Evolutionary conservation across 163 green algal genomes (phyloP).

Genomic region (Scenedesmus sp.): DNA sequence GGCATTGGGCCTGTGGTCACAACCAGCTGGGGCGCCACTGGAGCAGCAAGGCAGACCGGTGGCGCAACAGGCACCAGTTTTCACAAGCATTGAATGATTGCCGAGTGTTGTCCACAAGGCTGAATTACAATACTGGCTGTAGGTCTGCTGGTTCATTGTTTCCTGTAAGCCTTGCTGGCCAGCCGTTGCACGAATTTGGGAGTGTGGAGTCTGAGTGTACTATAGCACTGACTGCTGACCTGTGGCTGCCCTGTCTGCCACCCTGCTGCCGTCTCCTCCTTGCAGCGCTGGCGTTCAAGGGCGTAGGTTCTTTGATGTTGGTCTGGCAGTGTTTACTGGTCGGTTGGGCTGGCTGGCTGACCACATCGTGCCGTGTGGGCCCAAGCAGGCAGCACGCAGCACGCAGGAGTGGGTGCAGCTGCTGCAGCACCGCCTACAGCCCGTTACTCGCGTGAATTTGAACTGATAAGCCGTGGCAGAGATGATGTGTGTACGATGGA

Average conservation of each 20-base stretch:
- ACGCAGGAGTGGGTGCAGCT: slow-evolving; percentile 60
- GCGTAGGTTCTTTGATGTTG: slow-evolving; percentile 86
- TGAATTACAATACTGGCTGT: no score
- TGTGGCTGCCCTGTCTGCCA: neutral
- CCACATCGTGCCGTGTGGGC: slow-evolving; percentile 68
- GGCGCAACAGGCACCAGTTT: no score
- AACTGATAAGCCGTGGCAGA: neutral
- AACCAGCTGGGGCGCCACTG: neutral
- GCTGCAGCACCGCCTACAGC: slow-evolving; percentile 58
- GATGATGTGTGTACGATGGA: neutral
- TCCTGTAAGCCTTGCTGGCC: no score
- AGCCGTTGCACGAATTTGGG: no score
- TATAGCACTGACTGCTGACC: neutral
- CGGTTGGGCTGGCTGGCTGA: slow-evolving; percentile 67
- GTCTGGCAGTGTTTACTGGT: slow-evolving; percentile 76
- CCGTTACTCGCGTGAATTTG: slow-evolving; percentile 12
- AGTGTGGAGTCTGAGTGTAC: neutral
- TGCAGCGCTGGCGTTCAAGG: slow-evolving; percentile 73
- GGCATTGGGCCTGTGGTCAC: no score
- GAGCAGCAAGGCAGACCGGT: neutral
- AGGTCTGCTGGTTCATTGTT: no score
- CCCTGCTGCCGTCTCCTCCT: neutral
- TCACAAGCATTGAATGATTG: no score
- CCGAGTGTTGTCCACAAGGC: no score
- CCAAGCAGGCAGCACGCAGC: slow-evolving; percentile 54